These are phyloP conservation scores for Brassica balearica DNA, from an alignment of 441 rosid species.

Conservation along the genomic window DNA sequence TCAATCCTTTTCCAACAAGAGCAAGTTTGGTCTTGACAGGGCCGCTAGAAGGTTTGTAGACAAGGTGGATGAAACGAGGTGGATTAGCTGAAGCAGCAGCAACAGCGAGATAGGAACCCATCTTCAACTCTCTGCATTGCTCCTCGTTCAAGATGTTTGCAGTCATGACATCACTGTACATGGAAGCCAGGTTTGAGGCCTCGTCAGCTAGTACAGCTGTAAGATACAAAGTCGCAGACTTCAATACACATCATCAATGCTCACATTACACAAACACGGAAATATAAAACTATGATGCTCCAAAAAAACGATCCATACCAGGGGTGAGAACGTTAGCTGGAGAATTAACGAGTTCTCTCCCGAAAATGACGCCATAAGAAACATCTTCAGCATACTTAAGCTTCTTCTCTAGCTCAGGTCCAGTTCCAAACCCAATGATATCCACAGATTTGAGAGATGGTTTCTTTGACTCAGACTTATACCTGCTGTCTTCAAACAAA, in stretches of 20 bases:
- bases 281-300: background rate
- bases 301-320: conserved; percentile 52
- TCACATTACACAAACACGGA: conserved; percentile 3
- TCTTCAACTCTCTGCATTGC: conserved; percentile 86
- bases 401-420: conserved; percentile 81
- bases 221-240: conserved; percentile 35
- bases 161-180: conserved; percentile 72
- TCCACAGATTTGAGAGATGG: conserved; percentile 70
- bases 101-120: conserved; percentile 95
- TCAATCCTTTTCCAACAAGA: conserved; percentile 92
- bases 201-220: conserved; percentile 89
- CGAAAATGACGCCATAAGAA: conserved; percentile 78
- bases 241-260: background rate
- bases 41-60: conserved; percentile 85
- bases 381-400: conserved; percentile 79
- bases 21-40: conserved; percentile 83
- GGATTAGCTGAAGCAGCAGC: conserved; percentile 93
- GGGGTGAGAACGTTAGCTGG: conserved; percentile 97
- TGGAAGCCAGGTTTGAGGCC: conserved; percentile 86
- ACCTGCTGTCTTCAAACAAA: conserved; percentile 78
- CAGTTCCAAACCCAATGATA: conserved; percentile 86
- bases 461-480: conserved; percentile 80
- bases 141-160: conserved; percentile 78
- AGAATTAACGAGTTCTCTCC: conserved; percentile 87
- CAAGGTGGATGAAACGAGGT: conserved; percentile 85